A percentile compares a stretch with the other conserved stretches of the same genome.
Evolutionary conservation across 106 monocot species (phyloP).

Genomic region (Phalaenopsis equestris): DNA sequence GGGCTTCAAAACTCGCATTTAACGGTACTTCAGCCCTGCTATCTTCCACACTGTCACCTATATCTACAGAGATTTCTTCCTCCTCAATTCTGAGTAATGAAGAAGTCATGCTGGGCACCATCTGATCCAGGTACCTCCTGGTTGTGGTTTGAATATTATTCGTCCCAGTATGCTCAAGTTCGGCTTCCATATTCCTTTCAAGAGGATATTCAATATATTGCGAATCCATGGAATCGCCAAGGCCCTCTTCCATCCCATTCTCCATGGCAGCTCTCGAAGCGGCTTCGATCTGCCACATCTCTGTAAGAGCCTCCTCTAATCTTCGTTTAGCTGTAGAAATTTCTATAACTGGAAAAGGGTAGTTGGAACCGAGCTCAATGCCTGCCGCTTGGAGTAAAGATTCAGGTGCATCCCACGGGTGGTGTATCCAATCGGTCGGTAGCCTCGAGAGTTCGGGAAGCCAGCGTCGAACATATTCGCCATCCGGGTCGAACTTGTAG

Average conservation of each 20-base stretch:
- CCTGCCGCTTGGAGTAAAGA: slow-evolving; percentile 83
- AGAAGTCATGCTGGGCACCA: slow-evolving; percentile 80
- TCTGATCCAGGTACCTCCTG: slow-evolving; percentile 62
- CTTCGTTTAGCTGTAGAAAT: slow-evolving; percentile 60
- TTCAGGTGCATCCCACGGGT: slow-evolving; percentile 88
- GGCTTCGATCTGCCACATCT: slow-evolving; percentile 90
- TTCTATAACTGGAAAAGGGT: slow-evolving; percentile 78
- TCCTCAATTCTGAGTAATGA: slow-evolving; percentile 55
- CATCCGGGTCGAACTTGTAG: slow-evolving; percentile 89
- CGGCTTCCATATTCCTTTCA: slow-evolving; percentile 65
- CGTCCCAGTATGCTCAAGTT: slow-evolving; percentile 24
- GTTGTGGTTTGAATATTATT: slow-evolving; percentile 13
- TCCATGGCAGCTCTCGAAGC: slow-evolving; percentile 63
- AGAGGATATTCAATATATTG: slow-evolving; percentile 59
- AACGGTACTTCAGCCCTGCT: slow-evolving; percentile 68
- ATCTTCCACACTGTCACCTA: slow-evolving; percentile 17
- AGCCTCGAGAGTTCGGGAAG: slow-evolving; percentile 87
- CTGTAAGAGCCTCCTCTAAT: slow-evolving; percentile 59
- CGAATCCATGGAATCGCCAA: slow-evolving; percentile 82
- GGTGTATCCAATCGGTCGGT: slow-evolving; percentile 96
- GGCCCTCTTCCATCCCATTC: slow-evolving; percentile 87
- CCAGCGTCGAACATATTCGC: slow-evolving; percentile 92
- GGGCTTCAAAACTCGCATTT: slow-evolving; percentile 32
- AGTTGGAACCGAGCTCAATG: slow-evolving; percentile 89
- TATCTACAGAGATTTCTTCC: slow-evolving; percentile 32